Evolutionary conservation across 768 basidiomycete species (phyloP).

Genomic region (Termitomyces sp.): DNA sequence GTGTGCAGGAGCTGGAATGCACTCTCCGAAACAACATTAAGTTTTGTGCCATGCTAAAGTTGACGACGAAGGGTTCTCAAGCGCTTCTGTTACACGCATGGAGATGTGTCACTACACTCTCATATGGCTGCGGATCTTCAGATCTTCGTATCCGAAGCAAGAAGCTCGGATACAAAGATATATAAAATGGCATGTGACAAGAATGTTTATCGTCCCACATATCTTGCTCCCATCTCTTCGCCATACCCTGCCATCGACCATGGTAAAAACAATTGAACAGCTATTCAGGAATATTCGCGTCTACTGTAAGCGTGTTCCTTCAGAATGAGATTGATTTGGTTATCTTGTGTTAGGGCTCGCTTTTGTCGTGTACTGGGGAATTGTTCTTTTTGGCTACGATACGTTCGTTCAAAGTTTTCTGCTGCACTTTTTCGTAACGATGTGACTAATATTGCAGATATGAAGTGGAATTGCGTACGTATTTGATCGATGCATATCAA

Average conservation of each 20-base stretch:
- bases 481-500: not conserved
- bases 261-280: not conserved
- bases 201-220: constrained; percentile 17
- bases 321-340: not conserved
- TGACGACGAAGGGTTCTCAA: not conserved
- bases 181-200: not conserved
- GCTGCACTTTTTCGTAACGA: not conserved
- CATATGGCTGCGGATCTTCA: not conserved
- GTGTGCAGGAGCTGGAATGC: no score
- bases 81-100: not conserved
- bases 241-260: not conserved
- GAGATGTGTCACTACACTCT: not conserved
- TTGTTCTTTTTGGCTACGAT: constrained; percentile 20
- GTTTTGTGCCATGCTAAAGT: no score
- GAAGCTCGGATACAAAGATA: not conserved
- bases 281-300: constrained; percentile 17
- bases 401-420: constrained; percentile 11
- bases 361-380: constrained; percentile 20
- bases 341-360: constrained; percentile 14
- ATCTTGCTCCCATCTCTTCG: not conserved
- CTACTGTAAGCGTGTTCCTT: constrained; percentile 9
- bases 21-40: no score
- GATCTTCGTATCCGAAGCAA: not conserved
- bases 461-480: constrained; percentile 18
- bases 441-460: not conserved